Evolutionary conservation across 2,329 filamentous ascomycete genomes (phyloP), one percentile per base, ranked within the genome.

Genomic region (Parafenestella ontariensis): DNA sequence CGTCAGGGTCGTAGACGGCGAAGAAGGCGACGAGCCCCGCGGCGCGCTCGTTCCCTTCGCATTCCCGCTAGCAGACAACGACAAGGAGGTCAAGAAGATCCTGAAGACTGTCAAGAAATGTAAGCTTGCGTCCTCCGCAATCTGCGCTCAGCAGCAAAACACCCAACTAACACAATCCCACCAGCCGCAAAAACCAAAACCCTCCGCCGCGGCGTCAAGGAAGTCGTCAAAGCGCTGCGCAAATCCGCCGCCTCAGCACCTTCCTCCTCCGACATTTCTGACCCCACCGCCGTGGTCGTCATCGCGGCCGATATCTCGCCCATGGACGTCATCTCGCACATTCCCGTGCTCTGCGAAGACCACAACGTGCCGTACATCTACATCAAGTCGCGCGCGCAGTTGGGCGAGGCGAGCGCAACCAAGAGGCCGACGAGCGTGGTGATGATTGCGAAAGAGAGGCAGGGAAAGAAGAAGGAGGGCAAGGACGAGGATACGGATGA

Each of bases 361-460:
- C 93, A 97, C 84, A 91, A 91, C 79, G 91, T 97, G 56, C 95
- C 95, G 29, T 99, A 98, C 81, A 87, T 99, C 78, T 99, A 96
- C 78, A 91, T 99, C 69, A 87, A 89, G 57, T 96, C 90, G 71
- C 89, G 95, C 68, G 94, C 92, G 58, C 94, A 98, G 81, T 87
- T 99, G 53, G 95, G 95, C 72, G 91, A 91, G 66, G 94, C 95
- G 3, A 93, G 93, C 57, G 90, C 89, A 77, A 99, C 95, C 45
- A 99, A 98, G 88, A 85, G 95, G 61, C 95, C 95, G 46, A 99
- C 95, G 31, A 96, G 90, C 76, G 95, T 99, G 50, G 92, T 97
- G 68, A 96, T 99, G 92, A 87, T 88, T 45, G 78, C 77, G 46
- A 82, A 82, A 66, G 78, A 80, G 24, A 76, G 77, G 34, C 76